A percentile compares a stretch with the other conserved stretches of the same genome.
phyloP scores from a whole-genome alignment of 768 basidiomycete genomes.

The Dioszegia hungarica region DNA sequence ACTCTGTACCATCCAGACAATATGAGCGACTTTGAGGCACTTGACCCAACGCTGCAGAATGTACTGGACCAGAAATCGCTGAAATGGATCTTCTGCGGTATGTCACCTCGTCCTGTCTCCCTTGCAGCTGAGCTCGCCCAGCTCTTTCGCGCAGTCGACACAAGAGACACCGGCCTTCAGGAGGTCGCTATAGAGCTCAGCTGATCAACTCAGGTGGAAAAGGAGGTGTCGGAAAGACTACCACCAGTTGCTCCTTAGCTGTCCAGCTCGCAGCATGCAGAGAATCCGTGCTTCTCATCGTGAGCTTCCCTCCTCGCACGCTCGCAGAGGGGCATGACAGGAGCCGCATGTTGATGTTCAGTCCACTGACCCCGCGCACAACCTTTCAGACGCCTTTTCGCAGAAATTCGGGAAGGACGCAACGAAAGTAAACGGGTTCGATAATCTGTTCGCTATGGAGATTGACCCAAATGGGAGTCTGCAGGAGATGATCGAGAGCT shows the following conservation, averaged over 20 bases:
- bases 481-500: slow-evolving; percentile 98
- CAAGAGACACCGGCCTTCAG: no score
- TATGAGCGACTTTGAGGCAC: slow-evolving; percentile 55
- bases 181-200: neutral
- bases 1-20: no score
- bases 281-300: slow-evolving; percentile 95
- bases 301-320: no score
- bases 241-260: slow-evolving; percentile 95
- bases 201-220: slow-evolving; percentile 68
- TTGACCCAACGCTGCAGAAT: slow-evolving; percentile 86
- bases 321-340: no score
- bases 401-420: slow-evolving; percentile 99
- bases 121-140: no score
- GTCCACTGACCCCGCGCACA: slow-evolving; percentile 99
- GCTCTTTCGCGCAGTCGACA: no score
- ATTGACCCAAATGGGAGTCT: slow-evolving; percentile 97
- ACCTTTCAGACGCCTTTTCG: slow-evolving; percentile 91
- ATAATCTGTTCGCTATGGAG: slow-evolving; percentile 97
- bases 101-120: no score
- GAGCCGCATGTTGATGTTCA: slow-evolving; percentile 44
- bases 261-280: slow-evolving; percentile 85
- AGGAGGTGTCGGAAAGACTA: slow-evolving; percentile 99
- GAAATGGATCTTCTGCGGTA: slow-evolving; percentile 99
- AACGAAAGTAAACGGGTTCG: slow-evolving; percentile 93
- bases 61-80: slow-evolving; percentile 82